Conservation (phyloP, 2,329 filamentous ascomycete genomes). For the Ilyonectria destructans region DNA sequence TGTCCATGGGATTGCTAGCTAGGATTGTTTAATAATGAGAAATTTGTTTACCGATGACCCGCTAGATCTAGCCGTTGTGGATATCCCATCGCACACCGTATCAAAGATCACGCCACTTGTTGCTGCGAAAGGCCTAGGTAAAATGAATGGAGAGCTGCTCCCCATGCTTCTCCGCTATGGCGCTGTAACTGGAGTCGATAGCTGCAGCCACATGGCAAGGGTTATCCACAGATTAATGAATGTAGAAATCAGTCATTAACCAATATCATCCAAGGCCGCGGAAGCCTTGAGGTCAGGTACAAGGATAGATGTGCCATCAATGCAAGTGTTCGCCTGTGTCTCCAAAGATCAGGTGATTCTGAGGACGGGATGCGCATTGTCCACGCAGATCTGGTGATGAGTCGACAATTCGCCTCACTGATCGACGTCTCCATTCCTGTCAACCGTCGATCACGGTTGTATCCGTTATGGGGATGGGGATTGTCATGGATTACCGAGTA, state of each 20-base stretch:
- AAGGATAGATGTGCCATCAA: neutral
- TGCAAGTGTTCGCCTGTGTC: neutral
- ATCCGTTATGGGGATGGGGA: constrained; percentile 33
- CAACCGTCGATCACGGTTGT: constrained; percentile 41
- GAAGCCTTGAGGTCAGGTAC: neutral
- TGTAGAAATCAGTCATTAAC: neutral
- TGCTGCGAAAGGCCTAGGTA: neutral
- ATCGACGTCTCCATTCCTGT: constrained; percentile 32
- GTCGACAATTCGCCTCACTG: neutral
- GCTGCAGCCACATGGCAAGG: constrained; percentile 14
- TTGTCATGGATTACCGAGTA: constrained; percentile 6
- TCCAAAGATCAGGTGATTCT: neutral
- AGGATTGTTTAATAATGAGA: neutral
- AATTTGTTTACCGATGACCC: neutral
- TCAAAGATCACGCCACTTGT: constrained; percentile 20
- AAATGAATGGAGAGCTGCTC: constrained; percentile 6
- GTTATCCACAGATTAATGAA: constrained; percentile 12
- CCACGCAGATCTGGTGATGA: neutral
- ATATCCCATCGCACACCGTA: constrained; percentile 13
- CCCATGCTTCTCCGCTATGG: constrained; percentile 21
- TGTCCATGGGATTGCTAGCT: neutral
- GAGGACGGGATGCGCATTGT: neutral
- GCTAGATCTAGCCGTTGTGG: neutral
- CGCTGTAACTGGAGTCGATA: constrained; percentile 4
- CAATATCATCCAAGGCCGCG: neutral